These are phyloP conservation scores for Darksidea phi DNA, from an alignment of 495 filamentous ascomycete species.

Conservation along the genomic window DNA sequence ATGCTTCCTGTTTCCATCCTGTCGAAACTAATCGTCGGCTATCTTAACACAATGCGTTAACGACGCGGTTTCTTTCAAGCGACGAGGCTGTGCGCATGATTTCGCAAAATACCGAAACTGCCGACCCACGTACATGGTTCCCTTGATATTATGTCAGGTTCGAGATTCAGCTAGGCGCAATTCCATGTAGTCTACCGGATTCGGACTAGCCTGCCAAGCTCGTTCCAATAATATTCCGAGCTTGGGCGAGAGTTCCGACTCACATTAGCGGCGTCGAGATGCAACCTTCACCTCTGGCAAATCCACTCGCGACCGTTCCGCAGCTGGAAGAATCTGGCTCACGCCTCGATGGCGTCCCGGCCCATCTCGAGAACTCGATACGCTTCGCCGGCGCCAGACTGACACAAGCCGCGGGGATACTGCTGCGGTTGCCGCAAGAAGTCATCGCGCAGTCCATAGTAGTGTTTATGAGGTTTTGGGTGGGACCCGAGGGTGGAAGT, in stretches of 20 bases:
- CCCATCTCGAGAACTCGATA: constrained; percentile 72
- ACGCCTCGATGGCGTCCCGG: constrained; percentile 66
- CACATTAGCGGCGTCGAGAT: constrained; percentile 6
- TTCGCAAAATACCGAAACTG: constrained; percentile 5
- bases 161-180: too few species aligned
- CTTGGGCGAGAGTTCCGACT: not conserved
- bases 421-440: constrained; percentile 83
- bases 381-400: constrained; percentile 69
- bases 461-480: constrained; percentile 84
- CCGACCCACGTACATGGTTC: too few species aligned
- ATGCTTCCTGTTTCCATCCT: too few species aligned
- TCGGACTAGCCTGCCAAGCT: too few species aligned
- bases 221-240: too few species aligned
- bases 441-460: constrained; percentile 86
- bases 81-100: constrained; percentile 22
- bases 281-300: constrained; percentile 54
- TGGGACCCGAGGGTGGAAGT: constrained; percentile 65
- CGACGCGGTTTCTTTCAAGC: constrained; percentile 3
- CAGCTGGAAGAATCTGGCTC: constrained; percentile 73
- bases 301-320: constrained; percentile 78
- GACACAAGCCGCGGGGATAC: constrained; percentile 82
- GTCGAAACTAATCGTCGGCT: too few species aligned
- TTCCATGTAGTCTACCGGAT: too few species aligned
- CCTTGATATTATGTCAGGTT: too few species aligned
- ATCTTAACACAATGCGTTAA: too few species aligned